Percentiles rank a stretch among this genome's conserved stretches.
These are phyloP conservation scores for Backusella psychrophila DNA, from an alignment of 192 early-diverging fungal genomes.

Conservation along the genomic window DNA sequence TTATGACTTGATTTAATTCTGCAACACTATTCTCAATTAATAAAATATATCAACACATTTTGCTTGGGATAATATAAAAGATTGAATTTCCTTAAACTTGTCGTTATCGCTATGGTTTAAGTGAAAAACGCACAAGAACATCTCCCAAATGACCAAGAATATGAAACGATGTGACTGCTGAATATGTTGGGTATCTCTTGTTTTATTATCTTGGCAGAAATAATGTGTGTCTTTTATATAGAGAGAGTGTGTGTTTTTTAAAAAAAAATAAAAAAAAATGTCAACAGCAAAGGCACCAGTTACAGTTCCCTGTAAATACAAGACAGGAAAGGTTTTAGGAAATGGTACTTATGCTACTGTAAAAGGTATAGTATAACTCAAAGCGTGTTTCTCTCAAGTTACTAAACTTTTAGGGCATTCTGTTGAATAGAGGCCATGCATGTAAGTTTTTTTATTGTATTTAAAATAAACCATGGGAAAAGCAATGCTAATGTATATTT, in stretches of 20 bases:
- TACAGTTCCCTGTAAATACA: conserved; percentile 59
- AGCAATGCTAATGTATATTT: neutral
- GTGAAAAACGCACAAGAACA: too few species aligned
- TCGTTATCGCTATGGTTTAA: too few species aligned
- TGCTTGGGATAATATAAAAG: too few species aligned
- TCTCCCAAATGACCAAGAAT: neutral
- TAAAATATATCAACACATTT: too few species aligned
- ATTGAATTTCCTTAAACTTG: too few species aligned
- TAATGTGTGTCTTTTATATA: neutral
- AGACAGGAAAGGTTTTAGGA: conserved; percentile 62
- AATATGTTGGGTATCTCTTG: neutral
- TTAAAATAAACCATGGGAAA: neutral
- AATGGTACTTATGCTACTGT: conserved; percentile 68
- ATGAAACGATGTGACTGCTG: neutral
- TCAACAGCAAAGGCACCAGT: conserved; percentile 8
- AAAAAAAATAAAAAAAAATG: neutral
- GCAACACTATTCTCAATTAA: too few species aligned
- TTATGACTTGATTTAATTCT: too few species aligned
- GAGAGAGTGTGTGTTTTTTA: neutral
- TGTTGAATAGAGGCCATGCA: conserved; percentile 45
- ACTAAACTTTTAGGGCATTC: neutral
- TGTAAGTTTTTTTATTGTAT: conserved; percentile 51
- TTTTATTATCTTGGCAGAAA: neutral
- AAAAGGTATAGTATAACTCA: conserved; percentile 47
- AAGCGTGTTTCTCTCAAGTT: neutral